Percentiles rank a stretch among this genome's conserved stretches.
Conservation (phyloP, 164 flowering plant species). For the Stephania cephalantha region DNA sequence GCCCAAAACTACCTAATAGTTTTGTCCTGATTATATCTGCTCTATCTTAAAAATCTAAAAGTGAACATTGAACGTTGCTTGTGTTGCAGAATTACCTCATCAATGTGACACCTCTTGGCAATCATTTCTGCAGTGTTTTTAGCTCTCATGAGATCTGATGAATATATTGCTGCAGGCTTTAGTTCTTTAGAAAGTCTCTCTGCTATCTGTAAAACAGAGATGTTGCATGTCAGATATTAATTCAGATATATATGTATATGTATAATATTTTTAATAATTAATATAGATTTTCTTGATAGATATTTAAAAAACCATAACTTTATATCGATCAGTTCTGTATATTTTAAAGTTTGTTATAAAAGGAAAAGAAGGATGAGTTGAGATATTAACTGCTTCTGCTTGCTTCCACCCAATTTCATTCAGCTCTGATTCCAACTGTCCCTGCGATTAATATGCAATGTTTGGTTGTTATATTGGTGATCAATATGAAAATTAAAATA, state of each 20-base stretch:
- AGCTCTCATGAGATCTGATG: slow-evolving; percentile 20
- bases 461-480: too few species aligned
- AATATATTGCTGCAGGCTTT: slow-evolving; percentile 17
- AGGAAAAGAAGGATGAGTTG: not conserved
- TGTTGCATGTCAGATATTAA: not conserved
- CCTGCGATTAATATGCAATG: slow-evolving; percentile 5
- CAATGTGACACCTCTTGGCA: slow-evolving; percentile 15
- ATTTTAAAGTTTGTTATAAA: not conserved
- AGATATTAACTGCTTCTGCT: slow-evolving; percentile 16
- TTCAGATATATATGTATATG: not conserved
- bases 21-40: too few species aligned
- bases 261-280: not conserved
- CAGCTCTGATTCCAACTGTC: slow-evolving; percentile 15
- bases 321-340: not conserved
- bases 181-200: slow-evolving; percentile 15
- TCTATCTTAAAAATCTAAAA: too few species aligned
- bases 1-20: too few species aligned
- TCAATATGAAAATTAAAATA: too few species aligned
- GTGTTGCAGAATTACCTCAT: slow-evolving; percentile 9
- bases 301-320: not conserved
- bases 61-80: not conserved
- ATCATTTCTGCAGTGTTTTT: slow-evolving; percentile 21
- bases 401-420: slow-evolving; percentile 22
- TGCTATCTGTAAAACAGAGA: slow-evolving; percentile 13
- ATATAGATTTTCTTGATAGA: not conserved